These are phyloP conservation scores for Arthrinium puccinioides DNA, from an alignment of 2,329 filamentous ascomycete genomes.

Conservation along the genomic window DNA sequence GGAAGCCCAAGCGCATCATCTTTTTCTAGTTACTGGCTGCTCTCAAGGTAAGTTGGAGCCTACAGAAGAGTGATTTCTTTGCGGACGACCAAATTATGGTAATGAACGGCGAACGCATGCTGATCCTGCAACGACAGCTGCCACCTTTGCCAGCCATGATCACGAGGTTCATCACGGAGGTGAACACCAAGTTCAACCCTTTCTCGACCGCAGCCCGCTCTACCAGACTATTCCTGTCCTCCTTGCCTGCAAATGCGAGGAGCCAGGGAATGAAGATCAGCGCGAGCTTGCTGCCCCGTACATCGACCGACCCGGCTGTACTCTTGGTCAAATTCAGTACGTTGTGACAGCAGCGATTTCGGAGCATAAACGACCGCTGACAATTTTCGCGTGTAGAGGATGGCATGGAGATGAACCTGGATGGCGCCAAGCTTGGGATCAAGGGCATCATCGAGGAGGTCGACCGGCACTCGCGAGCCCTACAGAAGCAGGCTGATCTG, in stretches of 20 bases:
- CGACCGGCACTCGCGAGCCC: constrained; percentile 75
- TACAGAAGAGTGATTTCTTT: too few species aligned
- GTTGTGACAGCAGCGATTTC: too few species aligned
- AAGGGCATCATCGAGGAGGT: constrained; percentile 83
- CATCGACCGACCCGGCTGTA: constrained; percentile 59
- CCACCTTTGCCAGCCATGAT: constrained; percentile 51
- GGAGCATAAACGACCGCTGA: too few species aligned
- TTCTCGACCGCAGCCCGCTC: constrained; percentile 75
- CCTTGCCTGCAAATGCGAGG: constrained; percentile 74
- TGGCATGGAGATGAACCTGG: constrained; percentile 80
- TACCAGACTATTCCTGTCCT: constrained; percentile 79
- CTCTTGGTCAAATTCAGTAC: constrained; percentile 82
- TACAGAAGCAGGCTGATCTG: constrained; percentile 80
- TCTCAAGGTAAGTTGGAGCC: too few species aligned
- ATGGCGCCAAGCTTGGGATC: constrained; percentile 75
- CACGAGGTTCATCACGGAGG: constrained; percentile 77
- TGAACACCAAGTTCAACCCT: constrained; percentile 87
- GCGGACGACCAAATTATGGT: too few species aligned
- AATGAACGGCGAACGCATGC: too few species aligned
- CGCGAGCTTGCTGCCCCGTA: constrained; percentile 66
- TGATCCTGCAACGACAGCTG: neutral
- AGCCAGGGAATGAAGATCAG: constrained; percentile 67
- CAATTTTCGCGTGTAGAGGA: constrained; percentile 58
- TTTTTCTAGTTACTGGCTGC: too few species aligned
- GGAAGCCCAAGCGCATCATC: too few species aligned